These are phyloP conservation scores for Petunia secreta DNA, from an alignment of 257 asterid species.

Conservation along the genomic window DNA sequence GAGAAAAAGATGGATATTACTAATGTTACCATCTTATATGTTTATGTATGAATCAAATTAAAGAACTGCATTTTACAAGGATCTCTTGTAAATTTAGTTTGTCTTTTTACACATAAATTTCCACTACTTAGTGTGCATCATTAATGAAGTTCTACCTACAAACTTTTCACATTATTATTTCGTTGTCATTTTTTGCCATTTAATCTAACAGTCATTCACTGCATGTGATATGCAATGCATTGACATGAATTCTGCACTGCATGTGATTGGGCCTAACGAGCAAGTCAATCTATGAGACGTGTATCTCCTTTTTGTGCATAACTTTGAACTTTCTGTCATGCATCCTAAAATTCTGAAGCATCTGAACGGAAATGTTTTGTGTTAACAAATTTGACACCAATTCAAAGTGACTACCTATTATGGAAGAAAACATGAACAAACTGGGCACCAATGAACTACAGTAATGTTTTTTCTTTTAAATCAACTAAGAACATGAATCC, in stretches of 20 bases:
- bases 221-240: too few species aligned
- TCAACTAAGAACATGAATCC: background rate
- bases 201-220: background rate
- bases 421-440: background rate
- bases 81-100: background rate
- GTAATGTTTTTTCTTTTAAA: too few species aligned
- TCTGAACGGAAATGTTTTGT: background rate
- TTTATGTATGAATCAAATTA: background rate
- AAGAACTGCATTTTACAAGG: background rate
- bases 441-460: background rate
- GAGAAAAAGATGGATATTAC: background rate
- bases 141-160: background rate
- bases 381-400: background rate
- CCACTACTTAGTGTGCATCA: background rate
- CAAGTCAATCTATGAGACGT: too few species aligned
- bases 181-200: background rate
- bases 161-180: background rate
- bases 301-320: too few species aligned
- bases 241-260: too few species aligned
- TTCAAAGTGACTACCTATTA: background rate
- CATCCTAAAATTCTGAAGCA: slow-evolving; percentile 5
- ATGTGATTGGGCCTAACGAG: too few species aligned
- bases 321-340: background rate
- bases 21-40: background rate
- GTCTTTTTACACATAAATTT: background rate